Base-by-base conservation (phyloP, 1,284 basidiomycete genomes). In the Moniliophthora roreri region DNA sequence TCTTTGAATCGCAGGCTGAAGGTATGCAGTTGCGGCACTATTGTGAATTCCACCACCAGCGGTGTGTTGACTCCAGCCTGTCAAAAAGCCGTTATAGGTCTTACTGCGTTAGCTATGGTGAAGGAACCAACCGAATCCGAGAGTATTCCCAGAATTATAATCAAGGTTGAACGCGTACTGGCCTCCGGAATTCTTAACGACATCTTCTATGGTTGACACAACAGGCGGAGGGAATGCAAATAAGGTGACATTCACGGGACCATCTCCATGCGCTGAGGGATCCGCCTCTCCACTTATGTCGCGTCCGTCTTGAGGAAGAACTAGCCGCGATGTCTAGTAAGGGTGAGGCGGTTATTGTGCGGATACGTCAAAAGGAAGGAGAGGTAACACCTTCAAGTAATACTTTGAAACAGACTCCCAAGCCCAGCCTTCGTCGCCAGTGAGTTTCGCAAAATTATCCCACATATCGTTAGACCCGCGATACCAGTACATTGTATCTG, bases 381-480 rank as follows among this genome's bases (percentile, higher is more conserved):
- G 26, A n/a, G 15, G 36, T 23, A 37, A n/a, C 39, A 62, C 65
- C 58, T 61, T 63, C 42, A 55, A 42, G 46, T 61, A 61, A 35
- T 58, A 66, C n/a, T 51, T 52, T 34, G 46, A 37, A 6, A 67
- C 26, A 9, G 47, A 56, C 15, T 64, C 49, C 68, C 69, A 71
- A 18, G 60, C 52, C 69, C 69, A 71, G 10, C 62, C 61, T 15
- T 46, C 13, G 54, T 71, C 68, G 2, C 58, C 60, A 9, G 63
- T 61, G 5, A 64, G 52, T 2, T 53, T 44, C 0, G 68, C 67
- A 41, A 54, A 60, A 13, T 62, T 61, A 39, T 71, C 58, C 41
- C 51, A 70, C 32, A 66, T 61, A 32, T 69, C 63, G 5, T 55
- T 48, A 2, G 69, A 64, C 5, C 66, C 67, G n/a, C 68, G 62